Percentiles rank a stretch among this genome's conserved stretches.
Conservation (phyloP, 1,284 basidiomycete genomes). For the Rhizopogon hawkerae region DNA sequence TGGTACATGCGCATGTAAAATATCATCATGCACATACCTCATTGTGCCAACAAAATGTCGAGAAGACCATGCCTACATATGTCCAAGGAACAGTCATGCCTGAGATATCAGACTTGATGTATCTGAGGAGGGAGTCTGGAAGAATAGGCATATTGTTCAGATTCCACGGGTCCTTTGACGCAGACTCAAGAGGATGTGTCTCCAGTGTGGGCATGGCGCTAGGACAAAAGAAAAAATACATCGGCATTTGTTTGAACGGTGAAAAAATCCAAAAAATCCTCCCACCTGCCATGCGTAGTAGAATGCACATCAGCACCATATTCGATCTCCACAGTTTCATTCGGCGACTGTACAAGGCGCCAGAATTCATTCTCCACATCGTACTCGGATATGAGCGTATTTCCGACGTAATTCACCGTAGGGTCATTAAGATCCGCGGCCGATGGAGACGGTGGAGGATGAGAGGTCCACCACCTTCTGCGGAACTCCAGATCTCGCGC, state of each 20-base stretch:
- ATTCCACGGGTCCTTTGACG: conserved; percentile 94
- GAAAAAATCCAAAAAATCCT: conserved; percentile 17
- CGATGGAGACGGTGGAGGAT: conserved; percentile 44
- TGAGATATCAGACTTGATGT: conserved; percentile 98
- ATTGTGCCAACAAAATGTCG: conserved; percentile 99
- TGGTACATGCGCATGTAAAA: conserved; percentile 15
- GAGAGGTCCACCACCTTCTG: conserved; percentile 77
- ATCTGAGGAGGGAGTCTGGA: conserved; percentile 78
- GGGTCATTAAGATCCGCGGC: conserved; percentile 35
- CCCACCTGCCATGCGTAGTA: conserved; percentile 90
- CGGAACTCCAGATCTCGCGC: conserved; percentile 86
- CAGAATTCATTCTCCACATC: conserved; percentile 97
- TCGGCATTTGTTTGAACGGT: conserved; percentile 20
- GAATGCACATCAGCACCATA: conserved; percentile 99
- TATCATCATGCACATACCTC: conserved; percentile 50
- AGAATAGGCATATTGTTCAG: conserved; percentile 95
- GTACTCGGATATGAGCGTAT: conserved; percentile 69
- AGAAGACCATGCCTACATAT: conserved; percentile 99
- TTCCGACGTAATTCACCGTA: conserved; percentile 52
- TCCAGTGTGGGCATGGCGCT: conserved; percentile 95
- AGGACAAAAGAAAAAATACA: conserved; percentile 11
- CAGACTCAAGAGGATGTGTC: conserved; percentile 80
- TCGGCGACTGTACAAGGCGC: conserved; percentile 83
- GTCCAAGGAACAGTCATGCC: conserved; percentile 99
- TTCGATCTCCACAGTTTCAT: conserved; percentile 95